Percentiles rank a stretch among this genome's conserved stretches.
These are phyloP conservation scores for Lodderomyces parapsilosis DNA, from an alignment of 1,139 yeast genomes.

Conservation along the genomic window DNA sequence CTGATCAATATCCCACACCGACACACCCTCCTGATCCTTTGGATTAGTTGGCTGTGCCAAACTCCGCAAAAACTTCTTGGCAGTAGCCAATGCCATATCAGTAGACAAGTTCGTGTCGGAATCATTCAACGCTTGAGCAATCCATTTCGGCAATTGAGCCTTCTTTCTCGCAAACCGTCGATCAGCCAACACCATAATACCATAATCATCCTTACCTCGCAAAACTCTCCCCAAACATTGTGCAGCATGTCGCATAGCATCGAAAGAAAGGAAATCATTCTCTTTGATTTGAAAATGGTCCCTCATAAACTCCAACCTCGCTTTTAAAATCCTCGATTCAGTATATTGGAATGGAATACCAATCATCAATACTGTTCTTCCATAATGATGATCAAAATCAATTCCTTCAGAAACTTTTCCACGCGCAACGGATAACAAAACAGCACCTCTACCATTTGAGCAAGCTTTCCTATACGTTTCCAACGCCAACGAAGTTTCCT, in stretches of 20 bases:
- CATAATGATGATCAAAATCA: conserved; percentile 98
- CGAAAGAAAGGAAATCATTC: conserved; percentile 92
- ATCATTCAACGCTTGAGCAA: conserved; percentile 86
- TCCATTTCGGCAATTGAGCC: conserved; percentile 93
- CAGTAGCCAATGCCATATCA: conserved; percentile 95
- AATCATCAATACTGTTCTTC: conserved; percentile 96
- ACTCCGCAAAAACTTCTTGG: conserved; percentile 85
- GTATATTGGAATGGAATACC: conserved; percentile 99
- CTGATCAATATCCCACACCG: conserved; percentile 86
- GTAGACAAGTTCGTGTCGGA: conserved; percentile 91
- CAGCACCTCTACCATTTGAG: conserved; percentile 96
- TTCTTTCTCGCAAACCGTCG: conserved; percentile 86
- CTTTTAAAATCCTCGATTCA: conserved; percentile 91
- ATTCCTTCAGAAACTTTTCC: conserved; percentile 98
- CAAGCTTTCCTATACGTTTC: conserved; percentile 97
- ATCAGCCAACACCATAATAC: conserved; percentile 97
- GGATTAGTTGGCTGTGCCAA: conserved; percentile 94
- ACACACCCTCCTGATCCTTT: conserved; percentile 89
- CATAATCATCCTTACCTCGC: conserved; percentile 97
- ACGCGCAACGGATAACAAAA: conserved; percentile 93
- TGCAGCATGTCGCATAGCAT: conserved; percentile 99
- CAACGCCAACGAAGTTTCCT: conserved; percentile 91
- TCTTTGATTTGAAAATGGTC: conserved; percentile 92
- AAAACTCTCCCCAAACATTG: conserved; percentile 96
- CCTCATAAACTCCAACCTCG: conserved; percentile 87